Evolutionary conservation across 495 filamentous ascomycete species (phyloP).

Genomic region (Talaromyces wortmannii): DNA sequence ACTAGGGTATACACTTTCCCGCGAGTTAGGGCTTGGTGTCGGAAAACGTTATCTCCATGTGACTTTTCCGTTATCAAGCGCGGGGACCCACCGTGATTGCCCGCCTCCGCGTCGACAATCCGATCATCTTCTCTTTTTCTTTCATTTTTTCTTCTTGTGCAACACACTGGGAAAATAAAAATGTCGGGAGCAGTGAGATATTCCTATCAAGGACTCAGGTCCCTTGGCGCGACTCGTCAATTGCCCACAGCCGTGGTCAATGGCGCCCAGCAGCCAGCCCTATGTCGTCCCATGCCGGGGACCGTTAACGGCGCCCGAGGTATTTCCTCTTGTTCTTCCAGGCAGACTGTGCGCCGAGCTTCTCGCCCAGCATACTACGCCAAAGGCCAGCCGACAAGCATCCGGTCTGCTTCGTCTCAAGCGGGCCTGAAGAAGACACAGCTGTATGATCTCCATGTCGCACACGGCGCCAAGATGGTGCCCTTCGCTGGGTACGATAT

Average conservation of each 20-base stretch:
- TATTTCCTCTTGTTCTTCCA: background rate
- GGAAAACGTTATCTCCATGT: constrained; percentile 10
- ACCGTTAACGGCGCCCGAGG: constrained; percentile 26
- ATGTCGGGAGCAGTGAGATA: constrained; percentile 1
- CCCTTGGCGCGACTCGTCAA: background rate
- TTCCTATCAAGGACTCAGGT: background rate
- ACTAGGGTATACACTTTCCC: no score
- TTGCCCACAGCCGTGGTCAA: background rate
- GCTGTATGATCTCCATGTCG: constrained; percentile 76
- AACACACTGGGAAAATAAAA: constrained; percentile 6
- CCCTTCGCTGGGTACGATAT: constrained; percentile 92
- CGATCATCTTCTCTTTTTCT: constrained; percentile 10
- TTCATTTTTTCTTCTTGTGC: constrained; percentile 12
- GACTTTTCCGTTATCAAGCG: constrained; percentile 12
- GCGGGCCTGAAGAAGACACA: constrained; percentile 59
- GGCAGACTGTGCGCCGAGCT: no score
- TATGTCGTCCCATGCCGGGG: background rate
- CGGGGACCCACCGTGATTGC: constrained; percentile 10
- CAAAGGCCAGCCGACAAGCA: background rate
- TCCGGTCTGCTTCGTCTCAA: background rate
- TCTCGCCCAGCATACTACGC: no score
- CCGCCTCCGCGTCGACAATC: constrained; percentile 8
- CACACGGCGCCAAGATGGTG: constrained; percentile 85
- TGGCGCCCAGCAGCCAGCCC: background rate
- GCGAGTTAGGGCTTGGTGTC: background rate